Evolutionary conservation across 1,139 yeast genomes (phyloP), one percentile per base, ranked within the genome.

Genomic region (Geotrichum candidum): DNA sequence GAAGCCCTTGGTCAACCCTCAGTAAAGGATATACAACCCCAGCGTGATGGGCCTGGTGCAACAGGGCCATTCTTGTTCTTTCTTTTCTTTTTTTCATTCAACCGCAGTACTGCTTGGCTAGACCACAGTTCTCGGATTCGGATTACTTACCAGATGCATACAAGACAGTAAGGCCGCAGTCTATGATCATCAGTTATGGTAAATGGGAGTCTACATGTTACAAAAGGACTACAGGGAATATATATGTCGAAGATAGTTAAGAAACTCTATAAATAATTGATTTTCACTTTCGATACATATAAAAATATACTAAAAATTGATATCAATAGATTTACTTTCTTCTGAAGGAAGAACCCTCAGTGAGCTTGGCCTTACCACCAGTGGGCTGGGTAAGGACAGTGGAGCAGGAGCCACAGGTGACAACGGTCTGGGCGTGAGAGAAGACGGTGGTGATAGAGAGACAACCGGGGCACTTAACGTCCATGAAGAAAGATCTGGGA

Each of bases 361-460:
- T 90, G 81, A 94, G 88, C 83, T 90, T 91, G 77, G 98, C 97
- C 87, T 94, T 94, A 85, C 99, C 99, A 85, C 99, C 99, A 72
- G 98, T 90, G 78, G 99, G 99, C 78, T 95, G 89, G 83, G 98
- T 92, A 78, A 94, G 89, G 70, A 94, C 97, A 72, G 97, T 92
- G 74, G 98, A 88, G 83, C 99, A 94, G 70, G 96, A 87, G 77
- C 95, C 98, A 85, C 99, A 94, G 78, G 97, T 89, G 78, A 94
- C 99, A 74, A 97, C 98, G 73, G 98, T 94, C 85, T 94, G 99
- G 70, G 99, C 98, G 83, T 94, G 99, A 72, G 98, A 92, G 88
- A 94, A 94, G 73, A 94, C 97, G 72, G 98, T 94, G 81, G 99
- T 92, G 84, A 94, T 94, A 87, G 88, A 89, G 80, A 94, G 86